Conservation (phyloP, 2,329 filamentous ascomycete species). For the Cladorrhinum sp. region DNA sequence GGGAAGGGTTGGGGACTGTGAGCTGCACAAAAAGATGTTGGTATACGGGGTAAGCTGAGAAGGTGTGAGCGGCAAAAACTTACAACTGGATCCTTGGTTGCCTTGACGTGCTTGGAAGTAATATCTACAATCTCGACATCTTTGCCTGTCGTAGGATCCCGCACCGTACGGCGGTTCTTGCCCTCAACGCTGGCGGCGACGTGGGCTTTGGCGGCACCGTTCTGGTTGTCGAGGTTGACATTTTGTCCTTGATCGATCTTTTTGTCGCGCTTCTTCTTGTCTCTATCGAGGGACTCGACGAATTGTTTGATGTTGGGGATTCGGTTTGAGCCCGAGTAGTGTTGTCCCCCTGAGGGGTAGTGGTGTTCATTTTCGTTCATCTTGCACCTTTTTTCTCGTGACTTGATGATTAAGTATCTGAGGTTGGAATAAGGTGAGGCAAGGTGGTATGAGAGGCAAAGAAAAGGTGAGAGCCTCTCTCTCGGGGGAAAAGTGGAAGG, state of each 20-base stretch:
- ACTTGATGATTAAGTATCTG: background rate
- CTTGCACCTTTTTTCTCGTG: background rate
- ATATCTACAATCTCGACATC: constrained; percentile 81
- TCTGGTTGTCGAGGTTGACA: constrained; percentile 29
- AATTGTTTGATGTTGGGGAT: constrained; percentile 88
- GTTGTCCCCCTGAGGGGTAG: constrained; percentile 50
- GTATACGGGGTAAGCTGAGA: too few relatives aligned
- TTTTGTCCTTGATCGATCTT: constrained; percentile 53
- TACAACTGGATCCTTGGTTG: constrained; percentile 70
- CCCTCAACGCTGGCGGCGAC: constrained; percentile 32
- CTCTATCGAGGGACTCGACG: constrained; percentile 70
- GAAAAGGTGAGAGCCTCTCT: background rate
- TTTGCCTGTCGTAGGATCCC: constrained; percentile 83
- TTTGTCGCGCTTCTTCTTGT: constrained; percentile 74
- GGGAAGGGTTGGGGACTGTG: constrained; percentile 84
- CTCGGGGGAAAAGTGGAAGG: background rate
- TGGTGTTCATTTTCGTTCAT: constrained; percentile 42
- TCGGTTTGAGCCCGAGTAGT: constrained; percentile 80
- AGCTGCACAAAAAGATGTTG: constrained; percentile 45
- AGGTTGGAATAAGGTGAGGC: background rate
- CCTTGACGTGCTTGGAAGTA: constrained; percentile 57
- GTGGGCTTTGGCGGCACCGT: constrained; percentile 39
- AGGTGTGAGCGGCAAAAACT: constrained; percentile 23
- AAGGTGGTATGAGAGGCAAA: background rate
- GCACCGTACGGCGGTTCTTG: constrained; percentile 65